A percentile compares a stretch with the other conserved stretches of the same genome.
These are phyloP conservation scores for Arctium minus DNA, from an alignment of 129 eudicot species.

Conservation along the genomic window DNA sequence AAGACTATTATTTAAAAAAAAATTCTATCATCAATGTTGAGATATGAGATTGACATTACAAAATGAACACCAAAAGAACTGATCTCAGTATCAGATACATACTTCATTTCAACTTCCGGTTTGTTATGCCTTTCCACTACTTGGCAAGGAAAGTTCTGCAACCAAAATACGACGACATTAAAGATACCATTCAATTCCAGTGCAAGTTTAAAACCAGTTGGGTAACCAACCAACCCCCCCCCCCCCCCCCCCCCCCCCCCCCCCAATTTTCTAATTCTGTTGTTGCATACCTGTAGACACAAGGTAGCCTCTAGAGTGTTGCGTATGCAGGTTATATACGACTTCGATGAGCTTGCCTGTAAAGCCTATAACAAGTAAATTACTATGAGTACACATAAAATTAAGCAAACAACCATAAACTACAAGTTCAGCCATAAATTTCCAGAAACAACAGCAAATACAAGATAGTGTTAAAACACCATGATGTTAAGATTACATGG, in stretches of 20 bases:
- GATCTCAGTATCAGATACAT: conserved; percentile 20
- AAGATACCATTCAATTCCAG: neutral
- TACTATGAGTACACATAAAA: neutral
- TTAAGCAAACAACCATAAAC: neutral
- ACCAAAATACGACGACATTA: conserved; percentile 11
- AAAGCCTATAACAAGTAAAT: neutral
- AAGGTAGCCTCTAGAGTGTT: conserved; percentile 93
- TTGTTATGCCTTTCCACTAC: conserved; percentile 97
- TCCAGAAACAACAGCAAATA: neutral
- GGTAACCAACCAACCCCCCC: neutral
- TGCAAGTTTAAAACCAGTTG: neutral
- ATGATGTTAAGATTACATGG: neutral
- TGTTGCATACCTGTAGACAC: conserved; percentile 55
- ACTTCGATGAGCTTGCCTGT: conserved; percentile 62
- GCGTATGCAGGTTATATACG: conserved; percentile 75
- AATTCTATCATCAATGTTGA: neutral
- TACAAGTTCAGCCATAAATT: neutral
- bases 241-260: neutral
- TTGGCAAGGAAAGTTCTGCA: conserved; percentile 89
- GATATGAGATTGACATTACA: neutral
- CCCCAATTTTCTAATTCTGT: neutral
- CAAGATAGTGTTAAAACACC: neutral
- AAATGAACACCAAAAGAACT: neutral
- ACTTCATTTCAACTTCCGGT: conserved; percentile 93
- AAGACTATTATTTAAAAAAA: neutral